Percentiles rank a stretch among this genome's conserved stretches.
phyloP scores from a whole-genome alignment of 2,329 filamentous ascomycete genomes.

The Penicillium sp. region DNA sequence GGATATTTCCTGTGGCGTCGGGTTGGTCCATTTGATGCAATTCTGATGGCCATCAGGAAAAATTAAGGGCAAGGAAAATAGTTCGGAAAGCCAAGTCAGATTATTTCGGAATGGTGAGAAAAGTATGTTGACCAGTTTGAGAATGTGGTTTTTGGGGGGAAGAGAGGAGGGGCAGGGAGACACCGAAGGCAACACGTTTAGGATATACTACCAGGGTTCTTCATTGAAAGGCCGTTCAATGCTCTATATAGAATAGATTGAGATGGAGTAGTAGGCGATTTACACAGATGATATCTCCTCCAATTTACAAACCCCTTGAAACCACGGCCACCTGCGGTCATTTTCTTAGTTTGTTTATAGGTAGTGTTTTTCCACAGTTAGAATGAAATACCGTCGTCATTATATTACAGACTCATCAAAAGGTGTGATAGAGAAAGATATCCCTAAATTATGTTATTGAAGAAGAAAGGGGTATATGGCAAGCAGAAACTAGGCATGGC shows the following conservation, averaged over 20 bases:
- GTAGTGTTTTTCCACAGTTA: not conserved
- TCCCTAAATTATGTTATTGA: conserved; percentile 24
- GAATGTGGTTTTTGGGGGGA: not conserved
- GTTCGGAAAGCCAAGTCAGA: not conserved
- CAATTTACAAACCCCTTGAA: not conserved
- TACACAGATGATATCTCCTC: not conserved
- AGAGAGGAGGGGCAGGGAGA: not conserved
- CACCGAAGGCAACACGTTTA: not conserved
- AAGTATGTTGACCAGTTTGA: not conserved
- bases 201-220: not conserved
- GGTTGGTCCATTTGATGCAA: not conserved
- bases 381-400: no score
- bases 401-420: not conserved
- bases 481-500: conserved; percentile 22
- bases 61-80: not conserved
- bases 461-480: conserved; percentile 33
- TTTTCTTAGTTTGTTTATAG: not conserved
- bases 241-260: not conserved
- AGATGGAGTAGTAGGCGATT: no score
- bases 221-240: not conserved
- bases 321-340: not conserved
- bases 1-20: not conserved
- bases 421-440: conserved; percentile 15
- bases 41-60: not conserved
- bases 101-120: not conserved